Evolutionary conservation across 2,329 filamentous ascomycete species (phyloP).

Genomic region (Paraconiothyrium brasiliense): DNA sequence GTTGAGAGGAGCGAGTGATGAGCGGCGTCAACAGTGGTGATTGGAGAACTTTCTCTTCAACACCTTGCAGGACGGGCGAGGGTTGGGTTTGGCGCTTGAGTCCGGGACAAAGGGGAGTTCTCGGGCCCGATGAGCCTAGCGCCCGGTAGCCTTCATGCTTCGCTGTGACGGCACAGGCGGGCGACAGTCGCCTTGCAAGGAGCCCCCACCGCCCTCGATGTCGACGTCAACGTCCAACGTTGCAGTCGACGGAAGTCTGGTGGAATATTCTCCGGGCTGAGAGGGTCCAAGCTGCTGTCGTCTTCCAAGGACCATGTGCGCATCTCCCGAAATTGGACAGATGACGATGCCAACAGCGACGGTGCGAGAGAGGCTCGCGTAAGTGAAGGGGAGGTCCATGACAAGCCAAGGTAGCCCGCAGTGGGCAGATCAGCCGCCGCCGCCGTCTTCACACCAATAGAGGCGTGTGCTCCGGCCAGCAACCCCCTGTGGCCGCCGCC

Average conservation of each 20-base stretch:
- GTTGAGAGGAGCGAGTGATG: constrained; percentile 30
- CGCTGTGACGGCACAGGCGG: not conserved
- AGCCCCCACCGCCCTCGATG: not conserved
- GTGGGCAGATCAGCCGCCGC: constrained; percentile 40
- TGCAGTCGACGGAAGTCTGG: not conserved
- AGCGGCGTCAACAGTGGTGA: constrained; percentile 16
- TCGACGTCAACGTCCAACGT: constrained; percentile 3
- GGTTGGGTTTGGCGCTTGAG: constrained; percentile 32
- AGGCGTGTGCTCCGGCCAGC: constrained; percentile 12
- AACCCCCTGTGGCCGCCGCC: constrained; percentile 1
- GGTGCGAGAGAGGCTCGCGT: constrained; percentile 22
- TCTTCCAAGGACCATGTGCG: constrained; percentile 24
- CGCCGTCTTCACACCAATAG: constrained; percentile 20
- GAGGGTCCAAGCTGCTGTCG: constrained; percentile 16
- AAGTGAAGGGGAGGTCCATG: constrained; percentile 26
- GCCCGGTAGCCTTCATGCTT: constrained; percentile 21
- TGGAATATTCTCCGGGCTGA: constrained; percentile 24
- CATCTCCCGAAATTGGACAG: constrained; percentile 29
- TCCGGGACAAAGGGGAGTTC: constrained; percentile 33
- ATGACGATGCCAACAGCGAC: constrained; percentile 21
- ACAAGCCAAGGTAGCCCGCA: constrained; percentile 31
- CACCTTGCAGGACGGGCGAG: constrained; percentile 6
- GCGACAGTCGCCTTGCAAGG: not conserved
- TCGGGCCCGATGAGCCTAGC: constrained; percentile 30
- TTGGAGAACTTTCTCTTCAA: not conserved